Percentiles rank a stretch among this genome's conserved stretches.
Evolutionary conservation across 257 asterid species (phyloP).

Genomic region (Orobanche coerulescens): DNA sequence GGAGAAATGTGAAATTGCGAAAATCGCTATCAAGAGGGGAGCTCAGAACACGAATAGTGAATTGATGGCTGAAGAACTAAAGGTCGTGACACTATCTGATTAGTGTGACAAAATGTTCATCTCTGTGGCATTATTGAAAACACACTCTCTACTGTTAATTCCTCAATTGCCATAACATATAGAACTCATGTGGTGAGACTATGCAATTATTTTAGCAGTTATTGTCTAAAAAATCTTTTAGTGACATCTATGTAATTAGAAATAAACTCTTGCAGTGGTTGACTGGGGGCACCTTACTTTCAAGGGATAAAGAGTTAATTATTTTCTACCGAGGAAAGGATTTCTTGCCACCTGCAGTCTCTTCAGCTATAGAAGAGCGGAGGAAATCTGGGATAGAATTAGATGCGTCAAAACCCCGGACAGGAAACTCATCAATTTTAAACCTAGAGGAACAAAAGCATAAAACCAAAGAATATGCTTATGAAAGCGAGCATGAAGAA

Average conservation of each 20-base stretch:
- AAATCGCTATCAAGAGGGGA: constrained; percentile 91
- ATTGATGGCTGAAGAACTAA: constrained; percentile 95
- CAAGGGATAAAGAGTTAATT: constrained; percentile 89
- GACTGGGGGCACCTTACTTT: constrained; percentile 90
- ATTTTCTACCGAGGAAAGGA: constrained; percentile 94
- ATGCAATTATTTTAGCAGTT: constrained; percentile 8
- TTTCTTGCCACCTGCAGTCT: constrained; percentile 84
- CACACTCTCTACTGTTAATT: not conserved
- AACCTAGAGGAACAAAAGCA: constrained; percentile 24
- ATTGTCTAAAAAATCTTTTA: not conserved
- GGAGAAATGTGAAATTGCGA: constrained; percentile 99
- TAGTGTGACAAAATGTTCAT: constrained; percentile 3
- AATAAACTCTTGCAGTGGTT: constrained; percentile 56
- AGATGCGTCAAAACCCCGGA: constrained; percentile 25
- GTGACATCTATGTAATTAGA: constrained; percentile 28
- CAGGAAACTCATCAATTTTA: constrained; percentile 19
- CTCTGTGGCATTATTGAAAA: too few species aligned
- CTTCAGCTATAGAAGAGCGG: constrained; percentile 80
- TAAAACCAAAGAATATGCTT: constrained; percentile 22
- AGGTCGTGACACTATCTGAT: constrained; percentile 45
- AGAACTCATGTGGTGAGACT: constrained; percentile 15
- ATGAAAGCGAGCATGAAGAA: constrained; percentile 29
- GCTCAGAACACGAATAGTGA: constrained; percentile 84
- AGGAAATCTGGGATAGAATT: constrained; percentile 47
- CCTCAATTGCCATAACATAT: constrained; percentile 11